Base-by-base conservation (phyloP, 306 rosid species). In the Malus sylvestris region DNA sequence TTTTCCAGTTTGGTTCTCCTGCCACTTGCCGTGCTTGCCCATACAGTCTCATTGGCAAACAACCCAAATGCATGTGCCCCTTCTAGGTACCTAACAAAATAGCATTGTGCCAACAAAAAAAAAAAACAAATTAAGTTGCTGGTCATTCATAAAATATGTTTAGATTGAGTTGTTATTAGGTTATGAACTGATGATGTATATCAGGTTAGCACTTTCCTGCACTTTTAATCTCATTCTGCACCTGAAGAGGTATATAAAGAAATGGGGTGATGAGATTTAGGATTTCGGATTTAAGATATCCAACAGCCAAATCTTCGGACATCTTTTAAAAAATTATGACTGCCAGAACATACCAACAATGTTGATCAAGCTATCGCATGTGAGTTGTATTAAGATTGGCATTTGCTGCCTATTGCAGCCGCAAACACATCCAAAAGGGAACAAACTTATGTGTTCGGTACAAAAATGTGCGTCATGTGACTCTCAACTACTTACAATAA, bases 1-100 rank as follows among this genome's bases (percentile, higher is more conserved):
- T 92, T 42, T 1, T 42, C 19, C 11, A 92, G 73, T 64, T 78
- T 83, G 32, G 64, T 79, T n/a, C 78, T 73, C 72, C 18, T 74
- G 7, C 92, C 93, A 81, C 79, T 74, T 40, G 82, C 61, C 42
- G 83, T 84, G 72, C 46, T 33, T n/a, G 89, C 81, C 8, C 90
- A 79, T 59, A 95, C n/a, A 0, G 84, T 84, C 68, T 95, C 99
- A 4, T 49, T 81, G 18, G 93, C 97, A 70, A 92, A 95, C 69
- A 83, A 65, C 3, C 99, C 99, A 55, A 15, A 25, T 14, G 90
- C 97, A 66, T 79, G 49, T 44, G 90, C 73, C 10, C 91, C 91
- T 52, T 89, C 90, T 10, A 66, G 1, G 82, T 95, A 67, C 99
- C 92, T 83, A 61, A 70, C 33, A 68, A 44, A 72, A 74, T 13